Evolutionary conservation across 495 filamentous ascomycete genomes (phyloP), one percentile per base, ranked within the genome.

Genomic region (Aspergillus baeticus): DNA sequence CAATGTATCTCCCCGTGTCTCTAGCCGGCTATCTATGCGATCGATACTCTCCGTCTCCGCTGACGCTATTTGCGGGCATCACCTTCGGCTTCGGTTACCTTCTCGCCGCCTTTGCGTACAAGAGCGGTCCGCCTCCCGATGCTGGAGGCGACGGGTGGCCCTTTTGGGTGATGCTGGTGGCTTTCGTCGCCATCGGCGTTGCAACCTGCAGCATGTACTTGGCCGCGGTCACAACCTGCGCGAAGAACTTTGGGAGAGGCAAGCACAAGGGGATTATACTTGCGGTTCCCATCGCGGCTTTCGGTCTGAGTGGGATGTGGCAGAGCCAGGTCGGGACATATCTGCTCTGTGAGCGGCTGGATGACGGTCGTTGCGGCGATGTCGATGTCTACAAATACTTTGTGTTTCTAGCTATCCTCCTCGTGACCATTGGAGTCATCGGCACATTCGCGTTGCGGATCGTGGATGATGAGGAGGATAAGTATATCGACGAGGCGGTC

Each of bases 261-360:
- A 91, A 87, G 65, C 84, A 95, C 62, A 88, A 91, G 66, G 93
- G 94, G 0, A 69, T 98, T 53, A 92, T 95, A 64, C 75, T 98
- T 50, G 93, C 92, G 20, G 70, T 90, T 48, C 94, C 94, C 6
- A 97, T 98, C 74, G 91, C 94, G 0, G 84, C 88, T 3, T 96
- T 96, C 67, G 94, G 94, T 10, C 71, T 98, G 44, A 96, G 92
- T 62, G 89, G 90, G 5, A 90, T 98, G 89, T 96, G 93, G 87
- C 80, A 90, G 75, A 94, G 90, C 61, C 94, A 98, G 74, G 67
- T 96, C 35, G 93, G 89, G 20, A 92, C 86, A 44, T 81, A 86
- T 46, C 60, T 95, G 42, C 82, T 98, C 23, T 91, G 82, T 65
- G 85, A 90, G 67, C 74, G 66, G 10, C 65, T 69, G 41, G 71